Percentiles rank a stretch among this genome's conserved stretches.
These are phyloP conservation scores for Candida nanaspora DNA, from an alignment of 805 yeast genomes.

Conservation along the genomic window DNA sequence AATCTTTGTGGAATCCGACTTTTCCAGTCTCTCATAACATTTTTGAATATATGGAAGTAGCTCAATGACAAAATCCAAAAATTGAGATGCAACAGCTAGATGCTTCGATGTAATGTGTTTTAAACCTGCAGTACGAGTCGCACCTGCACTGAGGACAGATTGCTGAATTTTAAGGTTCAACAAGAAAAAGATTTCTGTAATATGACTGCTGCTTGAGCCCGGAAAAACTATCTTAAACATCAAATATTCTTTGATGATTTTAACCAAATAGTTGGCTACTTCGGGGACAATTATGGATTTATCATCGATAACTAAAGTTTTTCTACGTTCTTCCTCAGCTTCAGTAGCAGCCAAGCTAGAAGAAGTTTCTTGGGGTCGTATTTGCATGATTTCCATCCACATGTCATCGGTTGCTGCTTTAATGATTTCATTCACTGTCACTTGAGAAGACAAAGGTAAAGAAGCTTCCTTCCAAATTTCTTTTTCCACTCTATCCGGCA, in stretches of 20 bases:
- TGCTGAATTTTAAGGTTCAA: constrained; percentile 49
- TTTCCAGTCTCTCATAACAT: constrained; percentile 22
- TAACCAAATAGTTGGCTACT: constrained; percentile 34
- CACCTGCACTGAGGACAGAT: constrained; percentile 68
- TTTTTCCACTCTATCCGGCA: constrained; percentile 46
- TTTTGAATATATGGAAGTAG: constrained; percentile 29
- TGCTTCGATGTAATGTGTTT: constrained; percentile 70
- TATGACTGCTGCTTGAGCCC: constrained; percentile 34
- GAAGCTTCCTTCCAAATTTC: constrained; percentile 79
- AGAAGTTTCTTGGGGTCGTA: constrained; percentile 1
- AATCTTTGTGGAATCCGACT: constrained; percentile 20
- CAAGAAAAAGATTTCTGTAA: constrained; percentile 39
- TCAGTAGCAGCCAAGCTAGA: constrained; percentile 4
- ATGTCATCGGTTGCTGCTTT: constrained; percentile 35
- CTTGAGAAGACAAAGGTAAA: constrained; percentile 42
- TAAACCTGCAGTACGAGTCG: constrained; percentile 66
- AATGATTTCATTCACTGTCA: constrained; percentile 41
- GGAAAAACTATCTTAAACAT: constrained; percentile 54
- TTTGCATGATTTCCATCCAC: constrained; percentile 38
- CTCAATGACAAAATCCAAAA: constrained; percentile 42
- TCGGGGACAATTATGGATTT: constrained; percentile 52
- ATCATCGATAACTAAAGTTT: constrained; percentile 38
- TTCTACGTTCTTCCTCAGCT: constrained; percentile 18
- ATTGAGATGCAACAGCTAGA: constrained; percentile 59
- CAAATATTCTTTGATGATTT: constrained; percentile 43